These are phyloP conservation scores for Neurospora pannonica DNA, from an alignment of 495 filamentous ascomycete species.

Conservation along the genomic window DNA sequence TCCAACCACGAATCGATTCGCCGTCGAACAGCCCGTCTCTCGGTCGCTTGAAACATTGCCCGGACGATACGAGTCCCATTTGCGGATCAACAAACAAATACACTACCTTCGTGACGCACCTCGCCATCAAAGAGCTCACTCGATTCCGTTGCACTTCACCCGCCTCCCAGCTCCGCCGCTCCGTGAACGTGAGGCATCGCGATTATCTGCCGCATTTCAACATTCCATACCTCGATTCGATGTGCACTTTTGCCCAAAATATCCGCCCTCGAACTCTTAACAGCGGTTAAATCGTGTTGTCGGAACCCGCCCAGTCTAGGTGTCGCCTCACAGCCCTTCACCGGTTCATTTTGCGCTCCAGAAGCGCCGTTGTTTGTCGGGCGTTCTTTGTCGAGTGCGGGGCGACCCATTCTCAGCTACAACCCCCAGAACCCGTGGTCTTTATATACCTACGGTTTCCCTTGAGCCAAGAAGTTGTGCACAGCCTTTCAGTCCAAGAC, in stretches of 20 bases:
- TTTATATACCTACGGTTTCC: not conserved
- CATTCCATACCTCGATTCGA: not conserved
- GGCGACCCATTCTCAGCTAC: not conserved
- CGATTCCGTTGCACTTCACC: not conserved
- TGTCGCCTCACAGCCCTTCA: not conserved
- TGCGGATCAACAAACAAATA: not conserved
- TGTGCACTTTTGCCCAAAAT: not conserved
- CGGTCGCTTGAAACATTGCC: not conserved
- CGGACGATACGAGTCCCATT: not conserved
- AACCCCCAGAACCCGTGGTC: not conserved
- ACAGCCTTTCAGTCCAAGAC: not conserved
- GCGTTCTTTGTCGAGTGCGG: not conserved
- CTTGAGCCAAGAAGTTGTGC: not conserved
- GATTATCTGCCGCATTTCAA: not conserved
- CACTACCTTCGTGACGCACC: not conserved
- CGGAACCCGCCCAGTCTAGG: not conserved
- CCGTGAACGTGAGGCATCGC: not conserved
- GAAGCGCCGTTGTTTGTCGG: not conserved
- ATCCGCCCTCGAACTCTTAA: not conserved
- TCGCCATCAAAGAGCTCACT: not conserved
- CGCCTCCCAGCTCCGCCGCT: not conserved
- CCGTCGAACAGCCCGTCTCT: not conserved
- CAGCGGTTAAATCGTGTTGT: not conserved
- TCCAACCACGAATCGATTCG: not conserved
- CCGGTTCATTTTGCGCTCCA: not conserved